Evolutionary conservation across 306 rosid species (phyloP).

Genomic region (Erythrophleum fordii): DNA sequence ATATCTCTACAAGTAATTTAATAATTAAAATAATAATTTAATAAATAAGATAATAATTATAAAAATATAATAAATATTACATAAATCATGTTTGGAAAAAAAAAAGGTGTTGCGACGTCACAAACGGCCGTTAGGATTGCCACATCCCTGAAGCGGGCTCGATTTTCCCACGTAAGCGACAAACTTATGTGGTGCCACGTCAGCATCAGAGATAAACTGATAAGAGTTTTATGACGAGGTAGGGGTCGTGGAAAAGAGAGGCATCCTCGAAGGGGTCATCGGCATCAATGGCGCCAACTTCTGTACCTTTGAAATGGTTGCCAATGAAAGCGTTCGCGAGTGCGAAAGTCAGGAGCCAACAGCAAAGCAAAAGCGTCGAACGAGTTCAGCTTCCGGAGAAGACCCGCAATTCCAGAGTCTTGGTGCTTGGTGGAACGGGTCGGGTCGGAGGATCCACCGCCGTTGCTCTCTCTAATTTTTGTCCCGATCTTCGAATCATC

Average conservation of each 20-base stretch:
- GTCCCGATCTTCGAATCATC: constrained; percentile 67
- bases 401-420: constrained; percentile 62
- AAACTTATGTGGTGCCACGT: background rate
- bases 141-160: background rate
- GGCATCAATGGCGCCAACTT: constrained; percentile 47
- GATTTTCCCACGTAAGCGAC: background rate
- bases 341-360: background rate
- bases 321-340: background rate
- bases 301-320: constrained; percentile 38
- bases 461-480: constrained; percentile 71
- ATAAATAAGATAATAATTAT: too few species aligned
- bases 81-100: too few species aligned
- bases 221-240: background rate
- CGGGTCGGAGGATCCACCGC: constrained; percentile 96
- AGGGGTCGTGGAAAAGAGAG: too few species aligned
- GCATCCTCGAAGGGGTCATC: background rate
- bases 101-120: too few species aligned
- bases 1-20: too few species aligned
- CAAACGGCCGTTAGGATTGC: too few species aligned
- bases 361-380: background rate
- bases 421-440: constrained; percentile 94
- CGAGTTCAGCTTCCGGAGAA: constrained; percentile 59
- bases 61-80: too few species aligned
- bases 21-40: too few species aligned
- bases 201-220: background rate